These are phyloP conservation scores for Hysterium pulicare DNA, from an alignment of 2,329 filamentous ascomycete species.

Conservation along the genomic window DNA sequence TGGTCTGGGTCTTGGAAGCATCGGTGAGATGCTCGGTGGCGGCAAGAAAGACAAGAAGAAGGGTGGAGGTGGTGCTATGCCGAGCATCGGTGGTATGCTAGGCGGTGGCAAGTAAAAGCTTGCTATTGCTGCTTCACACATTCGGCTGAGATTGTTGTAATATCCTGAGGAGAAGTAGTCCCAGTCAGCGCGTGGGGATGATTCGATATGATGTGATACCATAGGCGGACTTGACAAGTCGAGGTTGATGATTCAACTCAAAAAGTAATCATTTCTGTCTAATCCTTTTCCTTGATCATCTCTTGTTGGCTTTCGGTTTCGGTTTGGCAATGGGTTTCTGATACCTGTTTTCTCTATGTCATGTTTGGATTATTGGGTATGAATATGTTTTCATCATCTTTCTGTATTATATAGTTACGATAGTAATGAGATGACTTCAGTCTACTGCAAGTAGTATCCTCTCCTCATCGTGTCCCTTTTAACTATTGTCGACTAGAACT, in stretches of 20 bases:
- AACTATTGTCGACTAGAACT: background rate
- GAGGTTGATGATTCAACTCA: background rate
- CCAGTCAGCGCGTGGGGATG: background rate
- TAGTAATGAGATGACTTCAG: background rate
- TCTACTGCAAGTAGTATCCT: background rate
- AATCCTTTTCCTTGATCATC: background rate
- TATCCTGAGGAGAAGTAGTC: background rate
- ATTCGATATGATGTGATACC: background rate
- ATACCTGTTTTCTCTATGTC: background rate
- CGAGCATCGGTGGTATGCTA: constrained; percentile 48
- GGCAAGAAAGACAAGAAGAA: constrained; percentile 54
- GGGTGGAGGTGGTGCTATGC: constrained; percentile 32
- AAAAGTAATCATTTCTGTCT: background rate
- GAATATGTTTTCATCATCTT: background rate
- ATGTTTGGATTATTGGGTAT: background rate
- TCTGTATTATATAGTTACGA: background rate
- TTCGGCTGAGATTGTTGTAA: background rate
- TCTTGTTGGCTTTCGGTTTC: background rate
- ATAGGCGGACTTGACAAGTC: background rate
- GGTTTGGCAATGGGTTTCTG: background rate
- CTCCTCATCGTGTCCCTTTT: background rate
- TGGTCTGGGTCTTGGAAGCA: constrained; percentile 62
- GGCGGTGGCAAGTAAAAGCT: constrained; percentile 36
- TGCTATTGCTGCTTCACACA: background rate
- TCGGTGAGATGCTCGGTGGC: constrained; percentile 52